phyloP scores from a whole-genome alignment of 176 grass and related monocot genomes.

The Phyllostachys edulis region DNA sequence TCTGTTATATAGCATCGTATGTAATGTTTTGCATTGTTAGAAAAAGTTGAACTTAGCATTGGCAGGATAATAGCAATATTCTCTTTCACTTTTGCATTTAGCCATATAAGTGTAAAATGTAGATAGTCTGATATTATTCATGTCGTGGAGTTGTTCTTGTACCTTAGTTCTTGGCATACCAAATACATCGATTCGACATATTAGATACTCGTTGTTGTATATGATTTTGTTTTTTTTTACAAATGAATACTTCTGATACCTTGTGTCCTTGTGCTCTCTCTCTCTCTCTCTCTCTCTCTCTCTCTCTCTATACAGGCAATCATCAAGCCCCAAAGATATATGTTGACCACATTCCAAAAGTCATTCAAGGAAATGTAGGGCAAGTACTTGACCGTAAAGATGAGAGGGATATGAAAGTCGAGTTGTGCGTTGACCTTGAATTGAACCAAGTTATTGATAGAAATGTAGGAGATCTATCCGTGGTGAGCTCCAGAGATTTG shows the following conservation, averaged over 20 bases:
- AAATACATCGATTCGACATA: background rate
- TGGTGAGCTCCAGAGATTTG: constrained; percentile 91
- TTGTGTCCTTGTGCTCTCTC: background rate
- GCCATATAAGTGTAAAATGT: background rate
- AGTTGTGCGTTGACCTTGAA: constrained; percentile 75
- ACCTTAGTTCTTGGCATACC: background rate
- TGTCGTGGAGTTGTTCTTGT: background rate
- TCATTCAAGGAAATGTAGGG: constrained; percentile 77
- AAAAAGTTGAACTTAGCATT: background rate
- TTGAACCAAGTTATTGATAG: constrained; percentile 88
- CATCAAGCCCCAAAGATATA: constrained; percentile 97
- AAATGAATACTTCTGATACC: constrained; percentile 22
- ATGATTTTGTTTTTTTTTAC: background rate
- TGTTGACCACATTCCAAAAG: constrained; percentile 90
- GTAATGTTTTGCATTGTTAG: background rate
- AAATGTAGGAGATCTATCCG: constrained; percentile 82
- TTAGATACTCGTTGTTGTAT: background rate
- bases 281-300: too few species aligned
- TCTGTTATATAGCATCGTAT: background rate
- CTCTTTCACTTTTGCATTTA: background rate
- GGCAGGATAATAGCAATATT: background rate
- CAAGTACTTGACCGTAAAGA: constrained; percentile 76
- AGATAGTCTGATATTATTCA: background rate
- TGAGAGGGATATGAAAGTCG: constrained; percentile 71
- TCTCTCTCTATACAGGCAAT: constrained; percentile 57